A percentile compares a stretch with the other conserved stretches of the same genome.
Conservation (phyloP, 305 asterid species). For the Solanum aculeatissimum region DNA sequence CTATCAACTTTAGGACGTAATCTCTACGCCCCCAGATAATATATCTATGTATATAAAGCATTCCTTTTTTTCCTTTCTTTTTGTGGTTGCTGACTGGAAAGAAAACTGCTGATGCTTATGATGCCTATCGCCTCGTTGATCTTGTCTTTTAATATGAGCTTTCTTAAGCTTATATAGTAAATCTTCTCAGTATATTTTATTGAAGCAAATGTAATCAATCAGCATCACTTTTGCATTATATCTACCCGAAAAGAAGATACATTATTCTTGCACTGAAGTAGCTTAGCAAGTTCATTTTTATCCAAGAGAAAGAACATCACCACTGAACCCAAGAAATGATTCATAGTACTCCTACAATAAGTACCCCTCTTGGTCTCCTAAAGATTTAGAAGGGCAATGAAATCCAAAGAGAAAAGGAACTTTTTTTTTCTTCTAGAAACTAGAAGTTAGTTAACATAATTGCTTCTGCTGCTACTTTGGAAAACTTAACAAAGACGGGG, state of each 20-base stretch:
- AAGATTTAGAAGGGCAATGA: background rate
- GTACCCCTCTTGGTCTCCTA: background rate
- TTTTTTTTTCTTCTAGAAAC: background rate
- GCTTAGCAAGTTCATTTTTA: background rate
- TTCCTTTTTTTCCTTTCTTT: background rate
- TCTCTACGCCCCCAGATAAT: background rate
- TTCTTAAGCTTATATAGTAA: background rate
- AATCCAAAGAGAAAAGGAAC: background rate
- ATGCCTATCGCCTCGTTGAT: background rate
- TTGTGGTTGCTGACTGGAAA: background rate
- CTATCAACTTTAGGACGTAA: background rate
- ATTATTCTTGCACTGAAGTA: background rate
- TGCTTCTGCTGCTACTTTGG: background rate
- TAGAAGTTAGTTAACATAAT: background rate
- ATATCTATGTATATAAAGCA: background rate
- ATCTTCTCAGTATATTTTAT: background rate
- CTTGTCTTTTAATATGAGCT: background rate
- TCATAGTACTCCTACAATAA: background rate
- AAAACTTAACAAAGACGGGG: background rate
- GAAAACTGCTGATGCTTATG: background rate
- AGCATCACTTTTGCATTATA: background rate
- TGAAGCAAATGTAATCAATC: background rate
- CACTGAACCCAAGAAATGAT: background rate
- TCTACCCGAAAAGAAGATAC: background rate
- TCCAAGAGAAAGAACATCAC: background rate